These are phyloP conservation scores for Ceratocystis destructans DNA, from an alignment of 2,329 filamentous ascomycete species.

Conservation along the genomic window DNA sequence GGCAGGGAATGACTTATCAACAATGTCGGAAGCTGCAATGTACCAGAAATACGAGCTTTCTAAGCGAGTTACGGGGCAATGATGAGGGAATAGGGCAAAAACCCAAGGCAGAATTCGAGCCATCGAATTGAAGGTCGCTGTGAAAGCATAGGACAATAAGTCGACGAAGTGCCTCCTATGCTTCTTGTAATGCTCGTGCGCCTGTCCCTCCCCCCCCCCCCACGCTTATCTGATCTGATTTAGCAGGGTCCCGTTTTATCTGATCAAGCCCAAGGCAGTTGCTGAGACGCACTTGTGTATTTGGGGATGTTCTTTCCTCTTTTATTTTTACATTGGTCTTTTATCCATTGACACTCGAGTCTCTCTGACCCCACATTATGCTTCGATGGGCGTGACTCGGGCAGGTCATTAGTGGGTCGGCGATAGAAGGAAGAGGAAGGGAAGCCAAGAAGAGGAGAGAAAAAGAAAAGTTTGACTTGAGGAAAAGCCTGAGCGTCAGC, in stretches of 20 bases:
- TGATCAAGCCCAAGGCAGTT: background rate
- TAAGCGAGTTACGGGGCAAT: no score
- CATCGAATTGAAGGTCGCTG: background rate
- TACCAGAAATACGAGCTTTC: background rate
- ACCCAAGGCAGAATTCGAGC: background rate
- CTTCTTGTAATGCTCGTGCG: background rate
- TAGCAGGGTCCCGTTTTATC: background rate
- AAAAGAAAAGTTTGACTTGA: background rate
- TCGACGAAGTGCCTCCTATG: background rate
- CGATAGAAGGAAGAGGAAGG: background rate
- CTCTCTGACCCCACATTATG: background rate
- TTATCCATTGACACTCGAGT: background rate
- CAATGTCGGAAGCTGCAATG: background rate
- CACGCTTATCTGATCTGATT: slow-evolving; percentile 5
- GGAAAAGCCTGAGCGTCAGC: background rate
- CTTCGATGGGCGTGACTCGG: background rate
- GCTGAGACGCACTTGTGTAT: background rate
- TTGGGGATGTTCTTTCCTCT: background rate
- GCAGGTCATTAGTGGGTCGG: background rate
- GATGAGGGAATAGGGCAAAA: background rate
- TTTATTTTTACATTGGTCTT: background rate
- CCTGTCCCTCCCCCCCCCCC: background rate
- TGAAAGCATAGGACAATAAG: background rate
- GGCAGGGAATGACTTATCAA: background rate
- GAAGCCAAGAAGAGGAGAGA: background rate